Evolutionary conservation across 208 protist genomes (phyloP).

Genomic region (Crithidia fasciculata): DNA sequence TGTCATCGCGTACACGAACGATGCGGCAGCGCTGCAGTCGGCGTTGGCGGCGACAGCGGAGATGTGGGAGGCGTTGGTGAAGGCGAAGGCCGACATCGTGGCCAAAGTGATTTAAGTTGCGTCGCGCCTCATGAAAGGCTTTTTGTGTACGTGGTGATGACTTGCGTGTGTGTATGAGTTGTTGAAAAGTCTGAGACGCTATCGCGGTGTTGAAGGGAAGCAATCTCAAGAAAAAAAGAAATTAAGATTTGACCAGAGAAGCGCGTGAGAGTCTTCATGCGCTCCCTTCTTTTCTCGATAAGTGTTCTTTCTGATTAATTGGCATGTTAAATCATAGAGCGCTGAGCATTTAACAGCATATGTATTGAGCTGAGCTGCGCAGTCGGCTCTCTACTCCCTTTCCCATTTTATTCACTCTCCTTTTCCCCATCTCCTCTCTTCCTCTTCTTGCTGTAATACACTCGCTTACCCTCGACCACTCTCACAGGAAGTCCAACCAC

Average conservation of each 20-base stretch:
- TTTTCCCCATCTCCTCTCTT: not conserved
- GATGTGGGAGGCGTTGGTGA: constrained; percentile 7
- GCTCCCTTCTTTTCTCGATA: not conserved
- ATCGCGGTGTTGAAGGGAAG: too few species aligned
- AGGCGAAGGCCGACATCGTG: constrained; percentile 10
- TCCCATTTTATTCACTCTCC: not conserved
- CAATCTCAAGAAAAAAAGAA: too few species aligned
- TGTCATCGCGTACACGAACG: constrained; percentile 16
- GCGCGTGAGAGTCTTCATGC: too few species aligned
- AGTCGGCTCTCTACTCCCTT: not conserved
- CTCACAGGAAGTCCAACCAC: too few species aligned
- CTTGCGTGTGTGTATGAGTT: not conserved
- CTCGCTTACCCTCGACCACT: not conserved
- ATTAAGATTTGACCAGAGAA: too few species aligned
- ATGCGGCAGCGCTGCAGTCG: constrained; percentile 12
- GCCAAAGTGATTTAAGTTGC: not conserved
- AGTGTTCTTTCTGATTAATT: not conserved
- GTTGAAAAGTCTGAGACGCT: too few species aligned
- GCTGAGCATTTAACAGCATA: too few species aligned
- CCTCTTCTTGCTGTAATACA: not conserved
- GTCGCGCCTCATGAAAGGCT: not conserved
- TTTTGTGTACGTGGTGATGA: not conserved
- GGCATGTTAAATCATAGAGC: not conserved
- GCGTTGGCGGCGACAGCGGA: constrained; percentile 3
- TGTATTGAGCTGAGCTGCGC: not conserved